Conservation (phyloP, 306 rosid genomes). For the Quillaja saponaria region DNA sequence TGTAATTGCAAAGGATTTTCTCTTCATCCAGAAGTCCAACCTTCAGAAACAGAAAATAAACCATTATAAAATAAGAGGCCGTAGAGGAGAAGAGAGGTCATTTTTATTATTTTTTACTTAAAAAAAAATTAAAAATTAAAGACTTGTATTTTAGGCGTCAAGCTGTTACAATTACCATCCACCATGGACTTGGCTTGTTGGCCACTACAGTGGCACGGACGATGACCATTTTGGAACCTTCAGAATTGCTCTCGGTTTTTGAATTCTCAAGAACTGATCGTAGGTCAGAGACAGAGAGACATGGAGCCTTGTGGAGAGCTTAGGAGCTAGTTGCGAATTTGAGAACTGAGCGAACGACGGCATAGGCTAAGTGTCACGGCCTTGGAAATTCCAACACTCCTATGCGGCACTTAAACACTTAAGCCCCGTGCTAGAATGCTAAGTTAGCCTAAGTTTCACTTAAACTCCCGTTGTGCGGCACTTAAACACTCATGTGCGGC, state of each 20-base stretch:
- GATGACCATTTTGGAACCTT: constrained; percentile 40
- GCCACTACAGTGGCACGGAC: constrained; percentile 78
- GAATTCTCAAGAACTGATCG: constrained; percentile 53
- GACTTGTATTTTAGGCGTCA: constrained; percentile 28
- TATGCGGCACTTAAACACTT: too few relatives aligned
- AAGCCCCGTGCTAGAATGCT: too few relatives aligned
- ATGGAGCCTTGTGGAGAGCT: constrained; percentile 69
- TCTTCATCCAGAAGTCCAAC: constrained; percentile 88
- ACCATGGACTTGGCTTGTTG: constrained; percentile 62
- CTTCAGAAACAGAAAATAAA: constrained; percentile 50
- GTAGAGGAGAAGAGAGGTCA: too few relatives aligned
- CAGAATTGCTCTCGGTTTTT: constrained; percentile 20
- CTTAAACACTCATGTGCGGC: too few relatives aligned
- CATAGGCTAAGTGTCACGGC: constrained; percentile 66
- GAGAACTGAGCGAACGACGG: constrained; percentile 59
- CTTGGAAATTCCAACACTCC: too few relatives aligned
- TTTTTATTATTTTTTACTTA: too few relatives aligned
- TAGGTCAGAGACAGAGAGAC: constrained; percentile 68
- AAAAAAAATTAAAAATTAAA: too few relatives aligned
- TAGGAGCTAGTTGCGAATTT: constrained; percentile 47
- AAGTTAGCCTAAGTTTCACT: too few relatives aligned
- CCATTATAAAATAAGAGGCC: too few relatives aligned
- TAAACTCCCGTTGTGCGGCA: too few relatives aligned
- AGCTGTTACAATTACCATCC: constrained; percentile 54
- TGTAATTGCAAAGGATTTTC: constrained; percentile 62